A percentile compares a stretch with the other conserved stretches of the same genome.
Evolutionary conservation across 2,329 filamentous ascomycete genomes (phyloP).

Genomic region (Sporothrix pseudoabietina): DNA sequence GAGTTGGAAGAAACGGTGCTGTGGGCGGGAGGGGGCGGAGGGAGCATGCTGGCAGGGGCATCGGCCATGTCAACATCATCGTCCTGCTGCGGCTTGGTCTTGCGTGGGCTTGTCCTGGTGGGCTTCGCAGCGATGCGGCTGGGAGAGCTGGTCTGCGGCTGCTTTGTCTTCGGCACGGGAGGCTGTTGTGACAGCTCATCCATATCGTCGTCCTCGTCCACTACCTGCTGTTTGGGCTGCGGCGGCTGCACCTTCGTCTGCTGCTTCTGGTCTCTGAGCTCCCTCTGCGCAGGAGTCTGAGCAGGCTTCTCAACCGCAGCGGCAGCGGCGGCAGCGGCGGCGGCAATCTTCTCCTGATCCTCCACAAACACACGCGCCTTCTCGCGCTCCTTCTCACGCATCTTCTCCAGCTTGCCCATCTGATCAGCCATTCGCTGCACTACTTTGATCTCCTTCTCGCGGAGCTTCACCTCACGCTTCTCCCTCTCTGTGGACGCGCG

Average conservation of each 20-base stretch:
- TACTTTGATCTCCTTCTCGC: constrained; percentile 63
- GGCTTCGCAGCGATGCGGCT: constrained; percentile 49
- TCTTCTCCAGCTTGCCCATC: constrained; percentile 65
- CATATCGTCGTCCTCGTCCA: constrained; percentile 32
- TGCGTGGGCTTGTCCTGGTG: constrained; percentile 56
- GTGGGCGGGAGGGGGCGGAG: constrained; percentile 44
- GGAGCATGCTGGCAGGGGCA: constrained; percentile 55
- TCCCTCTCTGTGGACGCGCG: constrained; percentile 63
- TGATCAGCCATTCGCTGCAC: constrained; percentile 63
- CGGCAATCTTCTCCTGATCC: constrained; percentile 55
- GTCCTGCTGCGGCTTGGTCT: constrained; percentile 45
- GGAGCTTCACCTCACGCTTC: constrained; percentile 58
- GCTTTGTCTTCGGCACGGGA: constrained; percentile 7
- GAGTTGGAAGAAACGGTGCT: constrained; percentile 18
- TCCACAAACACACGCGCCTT: constrained; percentile 63
- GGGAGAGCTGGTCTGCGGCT: constrained; percentile 34
- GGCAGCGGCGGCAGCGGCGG: constrained; percentile 39
- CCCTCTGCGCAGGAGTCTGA: constrained; percentile 47
- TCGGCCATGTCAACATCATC: constrained; percentile 60
- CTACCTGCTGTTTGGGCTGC: constrained; percentile 26
- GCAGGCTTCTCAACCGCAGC: constrained; percentile 53
- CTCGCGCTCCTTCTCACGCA: constrained; percentile 70
- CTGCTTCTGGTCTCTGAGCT: constrained; percentile 55
- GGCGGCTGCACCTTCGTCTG: constrained; percentile 48
- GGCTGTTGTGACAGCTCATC: constrained; percentile 32